Evolutionary conservation across 1,284 basidiomycete genomes (phyloP).

Genomic region (Trametes polyzona): DNA sequence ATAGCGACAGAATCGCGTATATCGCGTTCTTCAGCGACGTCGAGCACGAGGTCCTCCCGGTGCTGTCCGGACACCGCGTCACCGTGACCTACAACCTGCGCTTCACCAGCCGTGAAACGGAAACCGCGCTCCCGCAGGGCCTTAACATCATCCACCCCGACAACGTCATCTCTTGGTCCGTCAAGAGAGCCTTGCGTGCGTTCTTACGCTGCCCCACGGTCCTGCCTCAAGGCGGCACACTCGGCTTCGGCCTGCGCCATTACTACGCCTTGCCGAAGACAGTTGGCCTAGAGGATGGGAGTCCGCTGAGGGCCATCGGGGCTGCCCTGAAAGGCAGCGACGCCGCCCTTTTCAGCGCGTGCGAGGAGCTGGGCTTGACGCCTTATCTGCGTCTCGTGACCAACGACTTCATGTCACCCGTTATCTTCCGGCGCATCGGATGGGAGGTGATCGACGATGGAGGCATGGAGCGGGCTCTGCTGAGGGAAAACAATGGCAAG

Average conservation of each 20-base stretch:
- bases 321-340: conserved; percentile 33
- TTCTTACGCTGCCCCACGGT: conserved; percentile 4
- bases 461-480: no score
- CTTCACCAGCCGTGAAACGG: neutral
- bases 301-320: neutral
- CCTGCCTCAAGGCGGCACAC: conserved; percentile 34
- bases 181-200: neutral
- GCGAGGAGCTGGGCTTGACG: conserved; percentile 8
- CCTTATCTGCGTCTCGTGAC: neutral
- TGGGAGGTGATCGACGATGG: no score
- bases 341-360: conserved; percentile 6
- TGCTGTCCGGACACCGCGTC: conserved; percentile 44
- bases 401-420: neutral
- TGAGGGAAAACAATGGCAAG: no score
- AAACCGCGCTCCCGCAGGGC: neutral
- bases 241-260: conserved; percentile 45
- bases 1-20: conserved; percentile 36
- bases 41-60: conserved; percentile 47
- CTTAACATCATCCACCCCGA: neutral
- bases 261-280: conserved; percentile 24
- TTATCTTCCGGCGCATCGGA: no score
- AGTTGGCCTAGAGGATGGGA: neutral
- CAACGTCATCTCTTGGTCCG: neutral
- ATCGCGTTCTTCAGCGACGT: conserved; percentile 48
- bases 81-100: conserved; percentile 49